phyloP scores from a whole-genome alignment of 2,329 filamentous ascomycete genomes.

The Onygena corvina region DNA sequence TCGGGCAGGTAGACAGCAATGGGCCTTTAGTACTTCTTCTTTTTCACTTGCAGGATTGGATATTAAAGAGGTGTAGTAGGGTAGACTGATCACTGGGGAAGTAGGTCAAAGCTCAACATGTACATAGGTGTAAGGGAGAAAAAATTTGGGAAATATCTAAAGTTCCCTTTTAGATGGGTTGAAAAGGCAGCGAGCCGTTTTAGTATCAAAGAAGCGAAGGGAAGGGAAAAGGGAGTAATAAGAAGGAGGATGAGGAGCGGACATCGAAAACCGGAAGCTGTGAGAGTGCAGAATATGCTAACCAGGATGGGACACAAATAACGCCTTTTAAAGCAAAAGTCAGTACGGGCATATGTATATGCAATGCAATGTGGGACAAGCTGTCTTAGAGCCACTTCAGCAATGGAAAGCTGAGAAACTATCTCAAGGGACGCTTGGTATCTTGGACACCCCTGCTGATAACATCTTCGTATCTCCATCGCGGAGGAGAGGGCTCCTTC shows the following conservation, averaged over 20 bases:
- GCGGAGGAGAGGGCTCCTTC: constrained; percentile 49
- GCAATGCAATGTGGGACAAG: constrained; percentile 1
- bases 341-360: not conserved
- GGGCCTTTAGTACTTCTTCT: not conserved
- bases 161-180: not conserved
- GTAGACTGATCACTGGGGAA: not conserved
- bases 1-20: not conserved
- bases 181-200: not conserved
- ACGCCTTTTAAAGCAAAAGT: not conserved
- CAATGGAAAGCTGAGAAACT: constrained; percentile 19
- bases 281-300: not conserved
- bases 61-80: constrained; percentile 1
- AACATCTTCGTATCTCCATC: constrained; percentile 68
- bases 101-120: constrained; percentile 1
- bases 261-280: not conserved
- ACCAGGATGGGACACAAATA: not conserved
- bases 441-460: constrained; percentile 62
- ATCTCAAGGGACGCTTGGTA: constrained; percentile 59
- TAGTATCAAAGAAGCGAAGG: not conserved
- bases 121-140: too few relatives aligned
- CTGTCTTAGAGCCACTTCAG: not conserved
- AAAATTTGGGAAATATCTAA: not conserved
- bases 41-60: not conserved
- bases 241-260: too few relatives aligned
- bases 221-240: not conserved